A percentile compares a stretch with the other conserved stretches of the same genome.
Conservation (phyloP, 345 rosid species). For the Carallia brachiata region DNA sequence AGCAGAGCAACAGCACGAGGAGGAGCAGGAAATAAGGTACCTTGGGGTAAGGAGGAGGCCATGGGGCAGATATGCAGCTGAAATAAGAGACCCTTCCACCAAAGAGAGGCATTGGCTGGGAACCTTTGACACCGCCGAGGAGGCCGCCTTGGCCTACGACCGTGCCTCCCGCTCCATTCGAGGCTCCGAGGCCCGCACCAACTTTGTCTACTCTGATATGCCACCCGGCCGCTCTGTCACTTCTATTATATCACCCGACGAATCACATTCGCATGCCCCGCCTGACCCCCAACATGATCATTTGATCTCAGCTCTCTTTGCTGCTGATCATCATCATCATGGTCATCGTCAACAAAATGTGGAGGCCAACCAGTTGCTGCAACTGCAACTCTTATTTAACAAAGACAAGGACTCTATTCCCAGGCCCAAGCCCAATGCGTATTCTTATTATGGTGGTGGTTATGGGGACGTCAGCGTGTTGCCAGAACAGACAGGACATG, state of each 20-base stretch:
- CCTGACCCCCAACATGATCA: conserved; percentile 20
- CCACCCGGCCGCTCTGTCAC: conserved; percentile 83
- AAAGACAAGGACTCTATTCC: too few relatives aligned
- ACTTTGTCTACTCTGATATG: conserved; percentile 90
- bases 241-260: conserved; percentile 81
- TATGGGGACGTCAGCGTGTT: too few relatives aligned
- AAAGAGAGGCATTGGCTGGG: conserved; percentile 96
- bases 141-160: conserved; percentile 91
- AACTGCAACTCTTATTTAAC: too few relatives aligned
- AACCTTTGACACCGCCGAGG: conserved; percentile 85
- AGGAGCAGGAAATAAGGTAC: conserved; percentile 45
- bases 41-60: conserved; percentile 94
- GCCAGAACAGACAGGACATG: too few relatives aligned
- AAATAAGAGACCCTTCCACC: conserved; percentile 88
- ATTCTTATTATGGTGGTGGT: too few relatives aligned
- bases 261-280: conserved; percentile 29
- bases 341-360: too few relatives aligned
- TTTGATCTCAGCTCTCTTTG: conserved; percentile 45
- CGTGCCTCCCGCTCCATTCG: conserved; percentile 88
- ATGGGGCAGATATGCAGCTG: conserved; percentile 95
- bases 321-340: conserved; percentile 23
- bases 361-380: too few relatives aligned
- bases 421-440: too few relatives aligned
- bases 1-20: conserved; percentile 25
- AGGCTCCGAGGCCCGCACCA: conserved; percentile 80